phyloP scores from a whole-genome alignment of 495 filamentous ascomycete species.

The Penicillium cinerascens region DNA sequence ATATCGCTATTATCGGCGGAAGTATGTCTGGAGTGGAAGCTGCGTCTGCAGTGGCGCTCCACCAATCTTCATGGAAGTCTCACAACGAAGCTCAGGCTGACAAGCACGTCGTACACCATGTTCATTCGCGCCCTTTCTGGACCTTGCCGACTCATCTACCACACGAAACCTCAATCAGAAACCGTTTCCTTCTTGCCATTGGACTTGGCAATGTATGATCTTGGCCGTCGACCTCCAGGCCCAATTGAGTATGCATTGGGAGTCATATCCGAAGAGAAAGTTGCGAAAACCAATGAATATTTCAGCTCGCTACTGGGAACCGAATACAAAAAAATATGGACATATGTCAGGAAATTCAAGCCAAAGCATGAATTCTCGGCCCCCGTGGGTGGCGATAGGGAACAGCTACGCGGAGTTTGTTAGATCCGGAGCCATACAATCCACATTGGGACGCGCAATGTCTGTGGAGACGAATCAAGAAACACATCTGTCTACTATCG shows the following conservation, averaged over 20 bases:
- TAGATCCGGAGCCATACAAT: constrained; percentile 56
- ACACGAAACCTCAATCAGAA: constrained; percentile 20
- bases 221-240: constrained; percentile 54
- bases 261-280: constrained; percentile 52
- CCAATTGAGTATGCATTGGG: constrained; percentile 58
- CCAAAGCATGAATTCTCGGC: constrained; percentile 27
- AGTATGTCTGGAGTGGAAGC: constrained; percentile 81
- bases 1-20: constrained; percentile 75
- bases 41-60: constrained; percentile 65
- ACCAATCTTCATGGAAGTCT: constrained; percentile 53
- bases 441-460: constrained; percentile 32
- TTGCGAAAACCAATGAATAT: constrained; percentile 48
- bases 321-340: constrained; percentile 50
- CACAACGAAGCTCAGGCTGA: constrained; percentile 33
- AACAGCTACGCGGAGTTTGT: constrained; percentile 72
- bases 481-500: constrained; percentile 24
- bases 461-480: constrained; percentile 18
- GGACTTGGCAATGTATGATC: constrained; percentile 74
- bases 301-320: constrained; percentile 56
- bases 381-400: constrained; percentile 64
- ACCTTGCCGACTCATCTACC: constrained; percentile 64
- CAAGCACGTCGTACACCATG: constrained; percentile 62
- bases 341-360: constrained; percentile 16
- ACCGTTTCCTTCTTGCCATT: constrained; percentile 63
- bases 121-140: constrained; percentile 70